These are phyloP conservation scores for Eucalyptus tenuipes DNA, from an alignment of 345 rosid species.

Conservation along the genomic window DNA sequence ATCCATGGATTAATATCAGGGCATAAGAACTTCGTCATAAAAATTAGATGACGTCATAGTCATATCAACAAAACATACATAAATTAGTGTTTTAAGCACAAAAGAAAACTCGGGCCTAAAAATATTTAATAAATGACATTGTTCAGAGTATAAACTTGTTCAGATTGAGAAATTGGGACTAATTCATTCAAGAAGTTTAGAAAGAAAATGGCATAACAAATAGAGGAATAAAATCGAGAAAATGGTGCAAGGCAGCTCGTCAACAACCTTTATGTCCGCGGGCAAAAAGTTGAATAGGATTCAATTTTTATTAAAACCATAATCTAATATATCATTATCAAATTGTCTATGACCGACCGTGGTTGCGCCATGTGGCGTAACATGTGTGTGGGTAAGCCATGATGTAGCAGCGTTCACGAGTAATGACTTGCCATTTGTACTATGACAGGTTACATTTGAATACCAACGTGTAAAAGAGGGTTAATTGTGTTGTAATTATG, in stretches of 20 bases:
- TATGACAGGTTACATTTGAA: too few species aligned
- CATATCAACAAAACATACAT: neutral
- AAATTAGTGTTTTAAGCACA: neutral
- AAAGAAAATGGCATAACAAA: neutral
- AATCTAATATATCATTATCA: neutral
- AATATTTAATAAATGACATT: neutral
- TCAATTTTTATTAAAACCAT: neutral
- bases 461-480: too few species aligned
- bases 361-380: neutral
- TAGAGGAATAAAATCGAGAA: neutral
- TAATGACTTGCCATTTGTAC: neutral
- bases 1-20: accelerated
- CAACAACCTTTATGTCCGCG: neutral
- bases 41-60: neutral
- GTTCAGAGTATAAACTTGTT: neutral
- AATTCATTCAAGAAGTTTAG: neutral
- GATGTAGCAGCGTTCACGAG: neutral
- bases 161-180: neutral
- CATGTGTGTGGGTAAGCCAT: neutral
- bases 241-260: neutral
- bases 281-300: neutral
- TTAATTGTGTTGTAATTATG: too few species aligned
- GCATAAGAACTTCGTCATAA: neutral
- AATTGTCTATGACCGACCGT: neutral
- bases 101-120: neutral